These are phyloP conservation scores for Tylopilus intermedius DNA, from an alignment of 768 basidiomycete species.

Conservation along the genomic window DNA sequence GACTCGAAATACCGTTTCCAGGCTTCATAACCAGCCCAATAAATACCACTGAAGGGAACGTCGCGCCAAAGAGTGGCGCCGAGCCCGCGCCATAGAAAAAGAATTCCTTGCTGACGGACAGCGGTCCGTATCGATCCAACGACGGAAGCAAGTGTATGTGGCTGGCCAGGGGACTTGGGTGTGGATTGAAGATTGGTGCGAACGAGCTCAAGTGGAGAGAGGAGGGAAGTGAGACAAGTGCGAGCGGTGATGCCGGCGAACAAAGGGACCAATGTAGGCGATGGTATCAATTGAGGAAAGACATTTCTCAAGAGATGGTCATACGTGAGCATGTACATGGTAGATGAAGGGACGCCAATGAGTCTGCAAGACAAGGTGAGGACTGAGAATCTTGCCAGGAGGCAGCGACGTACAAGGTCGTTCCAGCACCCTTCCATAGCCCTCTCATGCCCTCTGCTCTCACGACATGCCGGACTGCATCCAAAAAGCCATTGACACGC, in stretches of 20 bases:
- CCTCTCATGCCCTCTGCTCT: slow-evolving; percentile 78
- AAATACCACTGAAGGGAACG: slow-evolving; percentile 94
- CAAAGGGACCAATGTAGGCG: slow-evolving; percentile 57
- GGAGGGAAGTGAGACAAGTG: slow-evolving; percentile 68
- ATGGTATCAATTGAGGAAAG: slow-evolving; percentile 58
- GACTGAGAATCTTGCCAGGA: background rate
- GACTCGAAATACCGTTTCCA: slow-evolving; percentile 62
- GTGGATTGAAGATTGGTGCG: slow-evolving; percentile 93
- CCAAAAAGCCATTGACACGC: slow-evolving; percentile 78
- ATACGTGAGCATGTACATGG: slow-evolving; percentile 93
- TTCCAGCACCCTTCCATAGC: slow-evolving; percentile 94
- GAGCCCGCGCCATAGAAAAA: slow-evolving; percentile 84
- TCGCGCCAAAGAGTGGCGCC: slow-evolving; percentile 94
- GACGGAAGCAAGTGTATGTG: slow-evolving; percentile 75
- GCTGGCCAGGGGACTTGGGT: slow-evolving; percentile 60
- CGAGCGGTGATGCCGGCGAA: slow-evolving; percentile 80
- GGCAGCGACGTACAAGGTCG: slow-evolving; percentile 62
- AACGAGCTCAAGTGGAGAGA: slow-evolving; percentile 87
- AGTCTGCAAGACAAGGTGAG: slow-evolving; percentile 42
- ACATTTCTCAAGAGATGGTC: slow-evolving; percentile 72
- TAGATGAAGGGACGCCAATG: slow-evolving; percentile 88
- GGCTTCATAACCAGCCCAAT: slow-evolving; percentile 93
- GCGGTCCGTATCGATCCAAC: slow-evolving; percentile 56
- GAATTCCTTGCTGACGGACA: slow-evolving; percentile 58
- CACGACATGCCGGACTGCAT: slow-evolving; percentile 77